Evolutionary conservation across 306 rosid genomes (phyloP).

Genomic region (Begonia peltatifolia): DNA sequence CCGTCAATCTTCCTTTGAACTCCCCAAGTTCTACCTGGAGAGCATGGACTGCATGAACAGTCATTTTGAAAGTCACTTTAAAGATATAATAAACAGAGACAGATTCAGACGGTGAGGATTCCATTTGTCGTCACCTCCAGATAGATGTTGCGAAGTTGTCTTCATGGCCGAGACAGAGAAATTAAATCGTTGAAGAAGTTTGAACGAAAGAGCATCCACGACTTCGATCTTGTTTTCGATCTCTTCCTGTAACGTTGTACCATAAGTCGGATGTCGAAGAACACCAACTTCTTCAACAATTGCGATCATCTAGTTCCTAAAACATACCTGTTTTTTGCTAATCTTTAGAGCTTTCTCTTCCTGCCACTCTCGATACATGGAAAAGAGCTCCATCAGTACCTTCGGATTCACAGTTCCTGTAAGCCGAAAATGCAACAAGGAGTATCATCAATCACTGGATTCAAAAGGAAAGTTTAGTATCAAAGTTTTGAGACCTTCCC

Average conservation of each 20-base stretch:
- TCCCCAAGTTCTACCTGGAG: constrained; percentile 87
- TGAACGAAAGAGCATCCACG: constrained; percentile 69
- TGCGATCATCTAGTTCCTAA: not conserved
- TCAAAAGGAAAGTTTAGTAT: too few relatives aligned
- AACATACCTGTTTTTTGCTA: constrained; percentile 63
- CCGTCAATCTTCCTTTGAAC: constrained; percentile 88
- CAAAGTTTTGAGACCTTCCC: too few relatives aligned
- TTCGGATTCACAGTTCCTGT: constrained; percentile 65
- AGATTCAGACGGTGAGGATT: too few relatives aligned
- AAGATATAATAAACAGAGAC: not conserved
- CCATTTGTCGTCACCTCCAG: constrained; percentile 41
- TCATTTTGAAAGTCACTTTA: constrained; percentile 1
- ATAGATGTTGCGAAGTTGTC: constrained; percentile 67
- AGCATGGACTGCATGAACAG: constrained; percentile 43
- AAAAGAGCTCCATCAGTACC: constrained; percentile 74
- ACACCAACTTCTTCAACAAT: too few relatives aligned
- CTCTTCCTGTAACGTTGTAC: constrained; percentile 48
- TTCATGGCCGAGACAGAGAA: constrained; percentile 65
- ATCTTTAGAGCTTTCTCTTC: constrained; percentile 50
- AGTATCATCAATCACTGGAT: too few relatives aligned
- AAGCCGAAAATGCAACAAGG: too few relatives aligned
- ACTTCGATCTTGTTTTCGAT: constrained; percentile 74
- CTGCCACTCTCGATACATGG: constrained; percentile 69
- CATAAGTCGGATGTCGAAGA: too few relatives aligned
- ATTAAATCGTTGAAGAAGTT: constrained; percentile 77